Conservation (phyloP, 768 basidiomycete genomes). For the Lactifluus subvellereus region DNA sequence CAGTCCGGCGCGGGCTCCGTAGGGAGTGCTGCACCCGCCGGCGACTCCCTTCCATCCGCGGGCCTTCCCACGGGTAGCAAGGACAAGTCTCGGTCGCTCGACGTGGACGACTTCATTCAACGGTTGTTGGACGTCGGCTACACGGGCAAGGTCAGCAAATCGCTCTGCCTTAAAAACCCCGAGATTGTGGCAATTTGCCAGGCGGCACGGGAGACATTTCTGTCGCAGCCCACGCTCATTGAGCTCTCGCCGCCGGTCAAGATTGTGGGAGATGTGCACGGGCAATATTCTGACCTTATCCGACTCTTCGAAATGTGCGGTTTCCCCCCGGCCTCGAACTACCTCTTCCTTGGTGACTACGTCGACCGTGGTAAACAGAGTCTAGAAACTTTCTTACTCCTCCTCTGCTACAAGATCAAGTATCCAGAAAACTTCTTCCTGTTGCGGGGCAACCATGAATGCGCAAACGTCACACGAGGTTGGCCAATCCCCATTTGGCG, state of each 20-base stretch:
- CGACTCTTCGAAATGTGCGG: slow-evolving; percentile 99
- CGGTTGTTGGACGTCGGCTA: slow-evolving; percentile 95
- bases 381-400: slow-evolving; percentile 92
- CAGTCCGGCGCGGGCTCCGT: slow-evolving; percentile 43
- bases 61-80: slow-evolving; percentile 38
- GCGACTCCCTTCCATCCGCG: slow-evolving; percentile 33
- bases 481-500: slow-evolving; percentile 28
- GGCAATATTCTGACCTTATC: slow-evolving; percentile 98
- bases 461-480: slow-evolving; percentile 99
- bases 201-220: slow-evolving; percentile 93
- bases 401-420: slow-evolving; percentile 99
- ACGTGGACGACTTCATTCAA: slow-evolving; percentile 98
- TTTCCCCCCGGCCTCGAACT: slow-evolving; percentile 94
- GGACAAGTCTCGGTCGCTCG: slow-evolving; percentile 65
- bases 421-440: slow-evolving; percentile 99
- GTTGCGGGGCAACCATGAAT: slow-evolving; percentile 96
- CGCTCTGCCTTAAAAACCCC: slow-evolving; percentile 88
- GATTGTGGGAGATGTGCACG: slow-evolving; percentile 98
- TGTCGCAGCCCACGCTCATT: slow-evolving; percentile 93
- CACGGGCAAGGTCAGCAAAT: slow-evolving; percentile 96
- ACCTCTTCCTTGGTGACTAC: slow-evolving; percentile 98
- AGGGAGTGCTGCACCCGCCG: slow-evolving; percentile 36
- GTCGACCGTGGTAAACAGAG: slow-evolving; percentile 99
- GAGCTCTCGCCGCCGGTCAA: slow-evolving; percentile 98
- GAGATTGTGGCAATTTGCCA: slow-evolving; percentile 94